Evolutionary conservation across 2,329 filamentous ascomycete genomes (phyloP), one percentile per base, ranked within the genome.

Genomic region (Trichoderma afroharzianum): DNA sequence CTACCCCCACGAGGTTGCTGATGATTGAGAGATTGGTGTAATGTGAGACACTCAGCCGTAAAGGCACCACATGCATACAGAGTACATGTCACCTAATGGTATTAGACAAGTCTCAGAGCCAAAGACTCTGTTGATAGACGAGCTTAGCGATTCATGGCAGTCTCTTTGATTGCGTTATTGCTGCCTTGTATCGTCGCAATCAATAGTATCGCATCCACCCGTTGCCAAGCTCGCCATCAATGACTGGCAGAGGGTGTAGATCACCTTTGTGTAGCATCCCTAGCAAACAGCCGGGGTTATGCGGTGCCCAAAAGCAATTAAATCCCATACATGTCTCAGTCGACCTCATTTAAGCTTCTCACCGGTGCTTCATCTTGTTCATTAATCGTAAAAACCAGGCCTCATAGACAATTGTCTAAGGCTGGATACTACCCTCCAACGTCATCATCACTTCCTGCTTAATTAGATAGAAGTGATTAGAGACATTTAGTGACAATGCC

Each of bases 151-250:
- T 33, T 15, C 2, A 68, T 33, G 12, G 14, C 32, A 58, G 24
- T 21, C 28, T 50, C 18, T 26, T 57, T 24, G 21, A 71, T 71
- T 68, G 70, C 70, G 70, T 71, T 71, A 71, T 71, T 30, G 14
- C 28, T 24, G 57, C 70, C 70, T 55, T 71, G 70, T 63, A 61
- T 57, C 63, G 57, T 71, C 70, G 63, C 70, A 24, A 71, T 71
- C 57, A 62, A 71, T 68, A 28, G 55, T 30, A 50, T 68, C n/a
- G 30, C 57, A 47, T 24, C 55, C 66, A 18, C 36, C 26, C 33
- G 24, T 8, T 50, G 55, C 55, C 66, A 59, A 68, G 53, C 9
- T 21, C 14, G 28, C n/a, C 26, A 50, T 32, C 36, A 57, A 36
- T 6, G 36, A 36, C 36, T 32, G 7, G 15, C 36, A 24, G 36